Conservation (phyloP, 148 eudicot species). For the Rhododendron ovatum region DNA sequence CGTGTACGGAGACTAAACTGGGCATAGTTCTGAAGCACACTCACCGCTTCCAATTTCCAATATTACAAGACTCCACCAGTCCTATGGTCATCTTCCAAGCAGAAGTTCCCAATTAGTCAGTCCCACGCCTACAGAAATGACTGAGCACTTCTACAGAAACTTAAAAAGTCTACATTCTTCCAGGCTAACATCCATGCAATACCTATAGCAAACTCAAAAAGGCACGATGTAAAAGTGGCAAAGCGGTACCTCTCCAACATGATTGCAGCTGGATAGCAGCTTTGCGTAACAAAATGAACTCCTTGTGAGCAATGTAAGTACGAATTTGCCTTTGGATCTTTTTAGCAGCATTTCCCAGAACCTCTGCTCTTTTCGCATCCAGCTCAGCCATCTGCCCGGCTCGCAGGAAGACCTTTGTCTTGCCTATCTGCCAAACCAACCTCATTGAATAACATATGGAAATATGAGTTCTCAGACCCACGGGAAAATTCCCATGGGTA, state of each 20-base stretch:
- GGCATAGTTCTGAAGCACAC: neutral
- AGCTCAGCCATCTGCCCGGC: slow-evolving; percentile 99
- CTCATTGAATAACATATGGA: neutral
- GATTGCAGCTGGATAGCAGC: slow-evolving; percentile 90
- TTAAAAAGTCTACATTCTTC: neutral
- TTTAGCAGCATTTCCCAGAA: slow-evolving; percentile 86
- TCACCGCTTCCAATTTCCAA: neutral
- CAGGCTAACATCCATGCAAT: neutral
- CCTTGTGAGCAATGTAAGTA: slow-evolving; percentile 84
- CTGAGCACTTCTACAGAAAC: neutral
- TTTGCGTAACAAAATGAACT: slow-evolving; percentile 52
- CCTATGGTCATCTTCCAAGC: neutral
- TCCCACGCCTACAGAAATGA: neutral
- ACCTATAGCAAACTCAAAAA: neutral
- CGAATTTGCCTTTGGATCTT: slow-evolving; percentile 81
- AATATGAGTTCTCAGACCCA: neutral
- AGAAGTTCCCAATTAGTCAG: neutral
- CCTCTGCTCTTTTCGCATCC: slow-evolving; percentile 91
- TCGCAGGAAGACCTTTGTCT: slow-evolving; percentile 91
- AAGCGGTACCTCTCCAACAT: slow-evolving; percentile 79
- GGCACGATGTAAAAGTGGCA: neutral
- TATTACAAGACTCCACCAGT: neutral
- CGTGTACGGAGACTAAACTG: neutral
- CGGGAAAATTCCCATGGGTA: neutral
- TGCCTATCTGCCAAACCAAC: slow-evolving; percentile 72